Evolutionary conservation across 2,329 filamentous ascomycete genomes (phyloP).

Genomic region (Lachnellula occidentalis): DNA sequence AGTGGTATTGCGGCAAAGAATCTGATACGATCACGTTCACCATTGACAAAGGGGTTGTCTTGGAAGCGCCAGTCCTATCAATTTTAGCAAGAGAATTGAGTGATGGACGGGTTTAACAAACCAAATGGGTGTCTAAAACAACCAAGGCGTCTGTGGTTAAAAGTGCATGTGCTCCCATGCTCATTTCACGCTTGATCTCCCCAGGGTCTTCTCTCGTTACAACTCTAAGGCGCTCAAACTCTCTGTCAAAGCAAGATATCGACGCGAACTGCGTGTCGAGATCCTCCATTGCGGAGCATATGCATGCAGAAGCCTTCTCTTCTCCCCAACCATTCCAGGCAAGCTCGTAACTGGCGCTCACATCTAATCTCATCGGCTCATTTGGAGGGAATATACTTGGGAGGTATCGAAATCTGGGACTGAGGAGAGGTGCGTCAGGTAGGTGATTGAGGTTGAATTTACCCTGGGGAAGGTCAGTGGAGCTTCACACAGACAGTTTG

Average conservation of each 20-base stretch:
- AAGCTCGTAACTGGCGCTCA: slow-evolving; percentile 20
- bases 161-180: slow-evolving; percentile 35
- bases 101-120: slow-evolving; percentile 12
- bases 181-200: slow-evolving; percentile 25
- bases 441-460: neutral
- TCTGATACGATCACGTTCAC: slow-evolving; percentile 24
- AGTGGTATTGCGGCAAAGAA: slow-evolving; percentile 36
- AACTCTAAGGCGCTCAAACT: slow-evolving; percentile 30
- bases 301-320: slow-evolving; percentile 17
- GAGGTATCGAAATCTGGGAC: slow-evolving; percentile 15
- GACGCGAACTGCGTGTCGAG: slow-evolving; percentile 28
- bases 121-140: slow-evolving; percentile 31
- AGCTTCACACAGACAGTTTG: neutral
- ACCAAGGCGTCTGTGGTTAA: slow-evolving; percentile 31
- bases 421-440: neutral
- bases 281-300: slow-evolving; percentile 23
- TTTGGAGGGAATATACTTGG: slow-evolving; percentile 26
- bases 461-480: neutral
- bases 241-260: slow-evolving; percentile 32
- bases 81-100: slow-evolving; percentile 1
- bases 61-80: slow-evolving; percentile 34
- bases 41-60: slow-evolving; percentile 29
- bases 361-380: slow-evolving; percentile 23
- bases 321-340: slow-evolving; percentile 20
- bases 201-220: slow-evolving; percentile 24